A percentile compares a stretch with the other conserved stretches of the same genome.
phyloP scores from a whole-genome alignment of 1,284 basidiomycete species.

The Papiliotrema laurentii region DNA sequence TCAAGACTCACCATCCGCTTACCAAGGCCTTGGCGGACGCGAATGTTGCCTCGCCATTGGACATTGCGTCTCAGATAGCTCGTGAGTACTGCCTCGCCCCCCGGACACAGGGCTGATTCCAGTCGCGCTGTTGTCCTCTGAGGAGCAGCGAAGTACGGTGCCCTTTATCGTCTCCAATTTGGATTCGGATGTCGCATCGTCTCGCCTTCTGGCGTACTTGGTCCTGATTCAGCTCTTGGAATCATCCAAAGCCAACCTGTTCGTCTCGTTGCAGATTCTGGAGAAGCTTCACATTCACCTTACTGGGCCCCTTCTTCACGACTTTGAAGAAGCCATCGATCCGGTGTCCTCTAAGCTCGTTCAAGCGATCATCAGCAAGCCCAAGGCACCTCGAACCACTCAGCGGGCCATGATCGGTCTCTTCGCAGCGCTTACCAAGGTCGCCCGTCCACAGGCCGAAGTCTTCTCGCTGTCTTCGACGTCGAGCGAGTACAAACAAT shows the following conservation, averaged over 20 bases:
- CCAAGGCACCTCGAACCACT: conserved; percentile 27
- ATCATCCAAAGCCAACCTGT: conserved; percentile 44
- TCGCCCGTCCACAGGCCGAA: conserved; percentile 8
- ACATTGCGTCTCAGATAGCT: not conserved
- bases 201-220: conserved; percentile 58
- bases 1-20: not conserved
- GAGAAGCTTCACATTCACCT: not conserved
- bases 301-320: not conserved
- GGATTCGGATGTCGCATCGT: conserved; percentile 53
- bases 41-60: not conserved
- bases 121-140: not conserved
- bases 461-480: conserved; percentile 24
- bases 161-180: conserved; percentile 54
- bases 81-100: no score
- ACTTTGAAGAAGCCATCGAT: not conserved
- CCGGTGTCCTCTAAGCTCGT: not conserved
- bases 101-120: not conserved
- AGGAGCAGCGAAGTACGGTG: conserved; percentile 14
- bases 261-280: not conserved
- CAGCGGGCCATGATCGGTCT: conserved; percentile 31
- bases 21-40: not conserved
- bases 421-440: conserved; percentile 24
- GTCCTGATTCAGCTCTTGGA: conserved; percentile 57
- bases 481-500: conserved; percentile 1
- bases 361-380: conserved; percentile 8